Evolutionary conservation across 2,329 filamentous ascomycete species (phyloP).

Genomic region (Lachnellula hyalina): DNA sequence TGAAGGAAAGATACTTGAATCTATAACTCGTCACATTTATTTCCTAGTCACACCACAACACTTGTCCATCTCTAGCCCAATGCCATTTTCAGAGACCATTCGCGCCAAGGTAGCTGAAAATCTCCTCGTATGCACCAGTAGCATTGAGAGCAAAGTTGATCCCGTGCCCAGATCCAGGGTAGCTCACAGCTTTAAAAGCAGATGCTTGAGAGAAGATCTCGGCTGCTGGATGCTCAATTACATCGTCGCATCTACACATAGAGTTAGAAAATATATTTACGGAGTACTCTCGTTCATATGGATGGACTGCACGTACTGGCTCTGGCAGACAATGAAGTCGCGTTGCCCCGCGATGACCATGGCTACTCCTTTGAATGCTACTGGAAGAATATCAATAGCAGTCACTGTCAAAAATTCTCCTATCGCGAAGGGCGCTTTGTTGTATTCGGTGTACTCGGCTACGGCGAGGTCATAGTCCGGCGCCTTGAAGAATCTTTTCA

Average conservation of each 20-base stretch:
- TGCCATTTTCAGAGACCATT: not conserved
- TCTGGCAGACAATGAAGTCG: not conserved
- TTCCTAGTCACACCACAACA: no score
- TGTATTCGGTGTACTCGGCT: not conserved
- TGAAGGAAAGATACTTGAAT: no score
- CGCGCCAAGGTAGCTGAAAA: not conserved
- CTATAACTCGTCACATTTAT: no score
- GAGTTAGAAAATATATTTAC: not conserved
- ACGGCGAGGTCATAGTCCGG: not conserved
- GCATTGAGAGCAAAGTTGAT: conserved; percentile 22
- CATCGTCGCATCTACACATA: not conserved
- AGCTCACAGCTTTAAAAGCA: conserved; percentile 26
- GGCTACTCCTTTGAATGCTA: not conserved
- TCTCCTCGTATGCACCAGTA: conserved; percentile 6
- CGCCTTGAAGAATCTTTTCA: not conserved
- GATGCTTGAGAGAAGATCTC: conserved; percentile 7
- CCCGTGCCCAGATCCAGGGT: conserved; percentile 34
- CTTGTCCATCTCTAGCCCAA: no score
- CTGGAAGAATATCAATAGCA: not conserved
- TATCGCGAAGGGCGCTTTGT: not conserved
- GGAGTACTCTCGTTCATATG: no score
- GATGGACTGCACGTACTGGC: not conserved
- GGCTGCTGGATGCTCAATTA: conserved; percentile 1
- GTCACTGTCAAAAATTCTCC: not conserved
- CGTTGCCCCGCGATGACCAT: not conserved